Base-by-base conservation (phyloP, 768 basidiomycete genomes). In the Stropharia rugosoannulata region DNA sequence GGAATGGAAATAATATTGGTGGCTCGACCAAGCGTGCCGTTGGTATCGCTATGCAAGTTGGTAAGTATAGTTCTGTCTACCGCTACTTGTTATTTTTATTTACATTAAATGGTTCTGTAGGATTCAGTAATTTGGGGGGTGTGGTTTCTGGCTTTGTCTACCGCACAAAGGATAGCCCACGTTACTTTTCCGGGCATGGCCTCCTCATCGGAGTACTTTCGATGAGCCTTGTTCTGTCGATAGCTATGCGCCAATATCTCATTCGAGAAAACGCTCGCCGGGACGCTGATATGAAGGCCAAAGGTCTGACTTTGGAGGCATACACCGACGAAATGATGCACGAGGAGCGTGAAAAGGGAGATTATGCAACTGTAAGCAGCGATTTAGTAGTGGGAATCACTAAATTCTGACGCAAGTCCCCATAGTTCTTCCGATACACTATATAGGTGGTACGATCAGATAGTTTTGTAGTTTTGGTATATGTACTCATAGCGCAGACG, bases 1-100 rank as follows among this genome's bases (percentile, higher is more conserved):
- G 70, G 70, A 71, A 69, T 44, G 67, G 70, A 27, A 71, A 71
- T 54, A 69, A 69, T 56, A 69, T 71, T 47, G 70, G 70, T 13
- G 70, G 70, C 11, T 57, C 67, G 16, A 71, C 68, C 32, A 71
- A 69, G 47, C 66, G 70, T 10, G 70, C 70, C 52, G 68, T 71
- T 37, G 70, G 68, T 56, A 69, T 71, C 56, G 70, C 68, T 11
- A 68, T 71, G 68, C 68, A 69, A 35, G 67, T 71, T 32, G 70
- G 68, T 67, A 51, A 51, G 68, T 64, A 38, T 46, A 27, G 13
- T 48, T 22, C 36, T 11, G n/a, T 18, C 15, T 13, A 22, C 35
- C 19, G 22, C 19, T 29, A 42, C 19, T 19, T 46, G 22, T 25
- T 41, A 16, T 12, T 25, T n/a, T n/a, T n/a, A n/a, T n/a, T 13